Base-by-base conservation (phyloP, 257 asterid species). In the Solanum appendiculatum region DNA sequence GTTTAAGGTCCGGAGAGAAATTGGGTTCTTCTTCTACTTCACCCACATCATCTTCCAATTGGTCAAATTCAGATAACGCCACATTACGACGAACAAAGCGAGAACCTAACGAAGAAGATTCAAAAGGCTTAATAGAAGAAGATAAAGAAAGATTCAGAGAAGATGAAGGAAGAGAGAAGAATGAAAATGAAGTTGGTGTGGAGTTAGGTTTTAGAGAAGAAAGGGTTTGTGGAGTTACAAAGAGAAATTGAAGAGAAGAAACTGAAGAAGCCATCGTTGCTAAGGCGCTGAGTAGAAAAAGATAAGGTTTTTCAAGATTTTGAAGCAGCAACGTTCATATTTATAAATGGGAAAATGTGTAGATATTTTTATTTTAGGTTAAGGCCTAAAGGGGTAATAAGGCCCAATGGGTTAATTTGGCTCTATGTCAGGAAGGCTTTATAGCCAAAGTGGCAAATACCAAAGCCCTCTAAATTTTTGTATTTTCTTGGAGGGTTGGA, bases 1-100 rank as follows among this genome's bases (percentile, higher is more conserved):
- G 92, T 84, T 96, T 95, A 72, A 93, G 91, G 77, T 96, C 95
- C 9, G 97, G 92, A 46, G 99, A 91, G 89, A 91, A 96, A 7
- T 54, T 87, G 23, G 58, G 91, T 88, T 88, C 91, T 51, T 86
- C 87, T 7, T 82, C 94, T 73, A 87, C 92, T 16, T 86, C 94
- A 68, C 87, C 91, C 9, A 86, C 94, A 5, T 89, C 94, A 3
- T 88, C 95, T 84, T 78, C 88, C n/a, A 86, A 88, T 69, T 81
- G 84, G 8, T 78, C 88, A 31, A 64, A 83, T 15, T 87, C 89
- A 31, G 98, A 93, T 36, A 93, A 29, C 0, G 97, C 92, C 7
- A 93, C 96, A 72, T 91, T 87, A 4, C 94, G 73, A 4, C 94
- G 73, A 1, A 88, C 86, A 46, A 93, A 89, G 36, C 93, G 87